These are phyloP conservation scores for Colletotrichum sp. DNA, from an alignment of 2,329 filamentous ascomycete genomes.

Conservation along the genomic window DNA sequence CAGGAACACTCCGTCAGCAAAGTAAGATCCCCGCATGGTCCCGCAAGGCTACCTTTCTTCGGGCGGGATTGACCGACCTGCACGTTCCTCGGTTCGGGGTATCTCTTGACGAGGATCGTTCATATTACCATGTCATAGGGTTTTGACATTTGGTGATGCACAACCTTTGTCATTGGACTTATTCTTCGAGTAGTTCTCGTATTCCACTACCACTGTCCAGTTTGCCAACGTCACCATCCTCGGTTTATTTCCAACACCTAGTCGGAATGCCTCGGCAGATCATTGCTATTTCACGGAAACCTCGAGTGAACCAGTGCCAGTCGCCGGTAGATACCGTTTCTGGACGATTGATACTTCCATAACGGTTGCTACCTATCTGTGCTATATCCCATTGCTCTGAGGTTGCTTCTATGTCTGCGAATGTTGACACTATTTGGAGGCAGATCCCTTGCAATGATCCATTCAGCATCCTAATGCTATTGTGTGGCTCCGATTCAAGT, in stretches of 20 bases:
- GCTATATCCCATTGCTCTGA: not conserved
- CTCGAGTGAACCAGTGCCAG: not conserved
- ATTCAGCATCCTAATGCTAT: not conserved
- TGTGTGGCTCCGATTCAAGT: not conserved
- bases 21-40: not conserved
- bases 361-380: fast-evolving
- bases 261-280: not conserved
- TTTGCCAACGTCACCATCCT: not conserved
- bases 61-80: not conserved
- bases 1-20: not conserved
- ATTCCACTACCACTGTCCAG: not conserved
- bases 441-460: not conserved
- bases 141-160: not conserved
- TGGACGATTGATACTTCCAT: not conserved
- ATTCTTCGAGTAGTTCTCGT: not conserved
- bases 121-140: not conserved
- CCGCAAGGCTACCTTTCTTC: not conserved
- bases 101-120: not conserved
- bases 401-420: not conserved
- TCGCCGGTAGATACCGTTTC: not conserved
- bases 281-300: not conserved
- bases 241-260: not conserved
- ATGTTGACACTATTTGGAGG: not conserved
- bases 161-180: not conserved
- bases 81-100: not conserved